Conservation (phyloP, 2,329 filamentous ascomycete species). For the Fusarium tricinctum region DNA sequence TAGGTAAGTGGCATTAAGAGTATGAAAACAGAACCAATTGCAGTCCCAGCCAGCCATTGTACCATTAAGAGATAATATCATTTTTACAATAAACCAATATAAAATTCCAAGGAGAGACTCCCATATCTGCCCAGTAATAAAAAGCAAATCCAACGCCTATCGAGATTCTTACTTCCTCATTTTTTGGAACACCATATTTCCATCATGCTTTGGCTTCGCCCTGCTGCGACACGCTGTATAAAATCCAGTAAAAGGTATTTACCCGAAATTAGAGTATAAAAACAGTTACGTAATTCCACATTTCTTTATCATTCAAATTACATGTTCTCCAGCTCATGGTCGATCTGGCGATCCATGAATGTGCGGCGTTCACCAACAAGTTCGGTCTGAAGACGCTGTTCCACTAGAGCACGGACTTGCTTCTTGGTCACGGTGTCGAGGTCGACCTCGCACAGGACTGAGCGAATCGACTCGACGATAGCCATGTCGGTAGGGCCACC, state of each 20-base stretch:
- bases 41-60: constrained; percentile 38
- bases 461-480: constrained; percentile 87
- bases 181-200: constrained; percentile 40
- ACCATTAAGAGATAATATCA: constrained; percentile 42
- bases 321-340: constrained; percentile 94
- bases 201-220: constrained; percentile 22
- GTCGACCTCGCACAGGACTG: constrained; percentile 88
- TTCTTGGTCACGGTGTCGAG: constrained; percentile 99
- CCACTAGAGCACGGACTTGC: constrained; percentile 89
- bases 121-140: constrained; percentile 40
- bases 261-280: constrained; percentile 40
- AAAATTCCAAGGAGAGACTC: constrained; percentile 47
- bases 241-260: constrained; percentile 43
- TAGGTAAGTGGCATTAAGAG: constrained; percentile 32
- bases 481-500: constrained; percentile 81
- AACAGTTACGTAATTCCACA: constrained; percentile 19
- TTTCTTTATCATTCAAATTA: constrained; percentile 58
- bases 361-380: constrained; percentile 86
- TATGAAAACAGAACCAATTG: constrained; percentile 27
- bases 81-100: constrained; percentile 43
- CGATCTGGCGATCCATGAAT: constrained; percentile 94
- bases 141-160: constrained; percentile 40
- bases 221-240: constrained; percentile 30
- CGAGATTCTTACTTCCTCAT: constrained; percentile 42
- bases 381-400: constrained; percentile 93